Conservation (phyloP, 805 yeast species). For the Jamesozyma spencerorum region DNA sequence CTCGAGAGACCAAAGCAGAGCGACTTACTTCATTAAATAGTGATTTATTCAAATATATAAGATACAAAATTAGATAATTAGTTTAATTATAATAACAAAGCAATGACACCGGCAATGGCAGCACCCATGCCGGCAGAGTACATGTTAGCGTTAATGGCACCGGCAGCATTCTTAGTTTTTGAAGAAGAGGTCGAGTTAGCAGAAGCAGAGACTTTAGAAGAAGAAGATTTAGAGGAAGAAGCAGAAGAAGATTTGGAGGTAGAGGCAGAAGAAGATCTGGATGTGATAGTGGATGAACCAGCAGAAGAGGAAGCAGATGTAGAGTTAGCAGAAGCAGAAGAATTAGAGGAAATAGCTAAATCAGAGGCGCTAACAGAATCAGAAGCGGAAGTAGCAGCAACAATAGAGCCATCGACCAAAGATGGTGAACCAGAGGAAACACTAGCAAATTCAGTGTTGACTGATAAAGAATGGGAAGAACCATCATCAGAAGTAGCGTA, state of each 20-base stretch:
- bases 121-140: constrained; percentile 13
- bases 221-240: constrained; percentile 2
- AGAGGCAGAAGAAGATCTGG: constrained; percentile 2
- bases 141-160: constrained; percentile 1
- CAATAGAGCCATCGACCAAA: constrained; percentile 3
- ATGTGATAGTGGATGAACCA: constrained; percentile 2
- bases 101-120: constrained; percentile 15
- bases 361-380: constrained; percentile 1
- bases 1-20: too few relatives aligned
- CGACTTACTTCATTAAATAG: too few relatives aligned
- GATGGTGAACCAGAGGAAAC: constrained; percentile 6
- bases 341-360: constrained; percentile 1
- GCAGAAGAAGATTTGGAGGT: constrained; percentile 4
- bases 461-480: constrained; percentile 2
- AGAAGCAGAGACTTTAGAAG: background rate
- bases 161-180: constrained; percentile 7
- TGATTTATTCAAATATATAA: too few relatives aligned
- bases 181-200: background rate
- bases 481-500: constrained; percentile 3
- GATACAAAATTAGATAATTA: background rate
- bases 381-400: constrained; percentile 3
- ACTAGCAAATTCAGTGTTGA: constrained; percentile 4
- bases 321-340: constrained; percentile 1
- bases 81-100: constrained; percentile 12
- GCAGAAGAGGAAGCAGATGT: constrained; percentile 2